Base-by-base conservation (phyloP, 176 grass and related monocot species). In the Carex scoparia region DNA sequence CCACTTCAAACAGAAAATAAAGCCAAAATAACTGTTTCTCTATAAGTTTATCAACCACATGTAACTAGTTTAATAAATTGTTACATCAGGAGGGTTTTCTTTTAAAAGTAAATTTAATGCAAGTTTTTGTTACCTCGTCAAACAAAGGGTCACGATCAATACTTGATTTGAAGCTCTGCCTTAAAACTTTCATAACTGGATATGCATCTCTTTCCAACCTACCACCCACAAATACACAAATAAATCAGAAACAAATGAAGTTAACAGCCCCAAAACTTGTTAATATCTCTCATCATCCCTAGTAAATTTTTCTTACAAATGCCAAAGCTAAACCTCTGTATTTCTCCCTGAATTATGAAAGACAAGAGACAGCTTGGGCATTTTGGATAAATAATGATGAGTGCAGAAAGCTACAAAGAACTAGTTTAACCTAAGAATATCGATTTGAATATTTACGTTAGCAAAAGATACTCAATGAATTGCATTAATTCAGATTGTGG, bases 171-270 rank as follows among this genome's bases (percentile, higher is more conserved):
- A 90, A 99, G 86, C 94, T 95, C 83, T 99, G 90, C 81, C 91
- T 84, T 71, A 99, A 85, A 85, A 91, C 93, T 84, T 85, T 94
- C 88, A 99, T 92, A 76, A 99, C 83, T 40, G 96, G 91, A 81
- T 93, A 94, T 86, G 96, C 93, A 87, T 99, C 96, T 89, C 93
- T 95, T 92, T 99, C 93, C 88, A 99, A 85, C 87, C 96, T 99
- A 85, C 15, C 80, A 68, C 3, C 62, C 65, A 86, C 31, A 69
- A 87, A 65, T 44, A 84, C 30, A 61, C 19, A 72, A 86, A 86
- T 56, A 27, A 67, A 89, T 82, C 61, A 92, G 12, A 68, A 65
- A 79, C 13, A 79, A 42, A 46, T 54, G 69, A 31, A 89, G 11
- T 58, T 37, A 79, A 79, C 38, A 61, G 33, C 30, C 14, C 46